Percentiles rank a stretch among this genome's conserved stretches.
phyloP scores from a whole-genome alignment of 768 basidiomycete genomes.

The Termitomyces sp. region DNA sequence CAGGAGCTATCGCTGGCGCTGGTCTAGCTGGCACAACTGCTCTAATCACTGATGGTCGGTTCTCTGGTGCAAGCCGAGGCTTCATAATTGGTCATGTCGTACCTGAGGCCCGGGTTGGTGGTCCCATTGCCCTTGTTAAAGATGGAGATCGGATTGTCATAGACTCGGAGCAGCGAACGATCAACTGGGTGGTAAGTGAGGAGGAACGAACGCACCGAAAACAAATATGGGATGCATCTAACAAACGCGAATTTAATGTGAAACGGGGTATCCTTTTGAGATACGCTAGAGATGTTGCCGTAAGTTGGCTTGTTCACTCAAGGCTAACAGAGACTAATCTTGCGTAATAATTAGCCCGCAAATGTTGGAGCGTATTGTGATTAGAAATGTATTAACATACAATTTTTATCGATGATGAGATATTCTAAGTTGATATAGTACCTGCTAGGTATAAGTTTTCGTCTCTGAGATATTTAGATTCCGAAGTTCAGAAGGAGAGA shows the following conservation, averaged over 20 bases:
- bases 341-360: slow-evolving; percentile 50
- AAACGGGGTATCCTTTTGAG: slow-evolving; percentile 70
- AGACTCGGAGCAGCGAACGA: slow-evolving; percentile 56
- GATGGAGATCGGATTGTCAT: slow-evolving; percentile 80
- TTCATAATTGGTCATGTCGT: slow-evolving; percentile 55
- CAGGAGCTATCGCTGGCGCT: slow-evolving; percentile 79
- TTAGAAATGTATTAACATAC: slow-evolving; percentile 24
- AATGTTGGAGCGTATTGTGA: slow-evolving; percentile 81
- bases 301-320: slow-evolving; percentile 34
- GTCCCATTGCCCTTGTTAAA: slow-evolving; percentile 81
- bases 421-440: neutral
- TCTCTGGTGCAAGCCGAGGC: slow-evolving; percentile 70
- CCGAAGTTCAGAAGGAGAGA: neutral
- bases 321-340: slow-evolving; percentile 1
- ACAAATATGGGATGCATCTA: slow-evolving; percentile 65
- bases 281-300: slow-evolving; percentile 84
- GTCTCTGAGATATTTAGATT: neutral
- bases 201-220: slow-evolving; percentile 56
- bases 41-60: slow-evolving; percentile 85
- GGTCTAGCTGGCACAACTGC: slow-evolving; percentile 75
- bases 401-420: neutral
- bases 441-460: neutral
- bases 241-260: slow-evolving; percentile 57
- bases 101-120: slow-evolving; percentile 67
- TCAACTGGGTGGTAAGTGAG: slow-evolving; percentile 70